Percentiles rank a stretch among this genome's conserved stretches.
These are phyloP conservation scores for Phytophthora pisi DNA, from an alignment of 352 stramenopile genomes.

Conservation along the genomic window DNA sequence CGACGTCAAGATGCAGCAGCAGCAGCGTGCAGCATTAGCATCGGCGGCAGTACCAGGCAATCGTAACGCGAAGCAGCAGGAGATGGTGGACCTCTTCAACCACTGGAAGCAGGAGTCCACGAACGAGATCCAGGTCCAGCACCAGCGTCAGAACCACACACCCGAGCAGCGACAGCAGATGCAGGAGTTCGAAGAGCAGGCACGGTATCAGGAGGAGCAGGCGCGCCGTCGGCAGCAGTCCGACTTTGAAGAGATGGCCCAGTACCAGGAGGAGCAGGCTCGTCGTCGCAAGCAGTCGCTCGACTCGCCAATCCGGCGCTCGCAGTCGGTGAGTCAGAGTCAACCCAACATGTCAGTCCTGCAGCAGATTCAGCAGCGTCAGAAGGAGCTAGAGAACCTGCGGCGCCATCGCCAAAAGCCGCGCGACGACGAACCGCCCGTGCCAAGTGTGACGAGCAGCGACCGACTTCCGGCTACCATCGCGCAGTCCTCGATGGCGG, in stretches of 20 bases:
- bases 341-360: constrained; percentile 23
- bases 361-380: constrained; percentile 40
- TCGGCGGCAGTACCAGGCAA: neutral
- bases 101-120: constrained; percentile 42
- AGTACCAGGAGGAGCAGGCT: constrained; percentile 36
- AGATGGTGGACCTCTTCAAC: constrained; percentile 40
- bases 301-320: constrained; percentile 11
- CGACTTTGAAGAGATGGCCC: constrained; percentile 36
- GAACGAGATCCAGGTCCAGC: constrained; percentile 23
- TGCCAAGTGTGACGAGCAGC: constrained; percentile 13
- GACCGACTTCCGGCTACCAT: constrained; percentile 19
- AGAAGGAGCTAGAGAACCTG: constrained; percentile 36
- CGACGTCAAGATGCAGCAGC: constrained; percentile 12
- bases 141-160: constrained; percentile 24
- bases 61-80: constrained; percentile 36
- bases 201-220: constrained; percentile 37
- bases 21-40: constrained; percentile 14
- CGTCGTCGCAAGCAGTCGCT: constrained; percentile 30
- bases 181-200: constrained; percentile 37
- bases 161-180: constrained; percentile 27
- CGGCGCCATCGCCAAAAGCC: constrained; percentile 30
- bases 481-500: constrained; percentile 27
- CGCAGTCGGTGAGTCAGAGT: constrained; percentile 18
- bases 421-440: constrained; percentile 33
- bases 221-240: constrained; percentile 32